phyloP scores from a whole-genome alignment of 768 basidiomycete genomes.

The Kondoa subrosea region DNA sequence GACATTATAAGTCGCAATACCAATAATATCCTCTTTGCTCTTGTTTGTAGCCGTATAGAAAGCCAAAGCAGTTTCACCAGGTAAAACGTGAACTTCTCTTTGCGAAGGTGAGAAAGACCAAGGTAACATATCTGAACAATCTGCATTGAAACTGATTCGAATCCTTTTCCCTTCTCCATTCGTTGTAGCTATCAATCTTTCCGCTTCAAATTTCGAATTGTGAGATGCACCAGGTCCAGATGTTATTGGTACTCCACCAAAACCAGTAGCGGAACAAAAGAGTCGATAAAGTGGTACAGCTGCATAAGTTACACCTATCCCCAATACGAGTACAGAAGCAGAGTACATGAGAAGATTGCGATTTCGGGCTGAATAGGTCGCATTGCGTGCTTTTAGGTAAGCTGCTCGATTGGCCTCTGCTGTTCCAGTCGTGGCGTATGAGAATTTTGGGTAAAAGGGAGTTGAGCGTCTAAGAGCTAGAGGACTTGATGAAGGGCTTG shows the following conservation, averaged over 20 bases:
- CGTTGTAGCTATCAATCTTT: constrained; percentile 57
- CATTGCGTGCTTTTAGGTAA: neutral
- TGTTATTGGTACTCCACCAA: constrained; percentile 82
- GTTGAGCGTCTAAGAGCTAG: no score
- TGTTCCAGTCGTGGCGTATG: neutral
- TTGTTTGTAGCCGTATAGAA: constrained; percentile 88
- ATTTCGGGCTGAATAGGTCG: constrained; percentile 13
- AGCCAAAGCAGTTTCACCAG: constrained; percentile 87
- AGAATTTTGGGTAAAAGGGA: neutral
- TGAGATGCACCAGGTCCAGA: constrained; percentile 38
- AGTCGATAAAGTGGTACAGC: constrained; percentile 93
- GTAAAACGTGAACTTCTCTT: constrained; percentile 70
- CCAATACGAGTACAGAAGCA: constrained; percentile 58
- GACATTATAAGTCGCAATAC: constrained; percentile 97
- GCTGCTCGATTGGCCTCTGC: neutral
- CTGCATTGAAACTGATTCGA: constrained; percentile 90
- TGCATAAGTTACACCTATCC: constrained; percentile 79
- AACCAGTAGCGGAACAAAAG: constrained; percentile 95
- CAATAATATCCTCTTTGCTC: constrained; percentile 73
- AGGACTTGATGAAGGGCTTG: no score
- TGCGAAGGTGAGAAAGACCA: constrained; percentile 90
- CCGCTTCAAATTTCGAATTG: constrained; percentile 49
- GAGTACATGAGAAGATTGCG: constrained; percentile 46
- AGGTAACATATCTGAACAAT: constrained; percentile 68
- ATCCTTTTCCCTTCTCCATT: constrained; percentile 47